These are phyloP conservation scores for Macrotyloma uniflorum DNA, from an alignment of 306 rosid species.

Conservation along the genomic window DNA sequence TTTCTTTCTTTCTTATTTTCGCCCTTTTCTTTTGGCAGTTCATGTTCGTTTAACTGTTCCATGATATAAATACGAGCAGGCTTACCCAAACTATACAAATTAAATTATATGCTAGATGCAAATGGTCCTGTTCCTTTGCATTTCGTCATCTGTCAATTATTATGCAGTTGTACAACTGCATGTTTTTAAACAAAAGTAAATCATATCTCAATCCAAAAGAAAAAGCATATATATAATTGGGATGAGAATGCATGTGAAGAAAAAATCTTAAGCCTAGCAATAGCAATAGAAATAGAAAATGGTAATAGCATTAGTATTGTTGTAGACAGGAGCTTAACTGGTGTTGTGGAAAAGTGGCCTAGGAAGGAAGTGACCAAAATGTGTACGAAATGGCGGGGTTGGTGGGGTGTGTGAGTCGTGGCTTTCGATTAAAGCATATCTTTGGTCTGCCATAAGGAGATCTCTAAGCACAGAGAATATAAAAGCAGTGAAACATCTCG, in stretches of 20 bases:
- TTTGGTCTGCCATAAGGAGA: slow-evolving; percentile 58
- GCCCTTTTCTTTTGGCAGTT: neutral
- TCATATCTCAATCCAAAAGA: neutral
- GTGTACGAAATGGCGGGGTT: slow-evolving; percentile 22
- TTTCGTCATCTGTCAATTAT: neutral
- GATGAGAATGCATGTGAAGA: neutral
- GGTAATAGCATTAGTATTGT: neutral
- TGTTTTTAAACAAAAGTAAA: no score
- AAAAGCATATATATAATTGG: neutral
- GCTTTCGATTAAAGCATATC: slow-evolving; percentile 47
- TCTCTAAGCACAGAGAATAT: slow-evolving; percentile 36
- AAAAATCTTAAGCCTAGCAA: neutral
- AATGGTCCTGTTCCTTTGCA: neutral
- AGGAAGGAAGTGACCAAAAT: neutral
- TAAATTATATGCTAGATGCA: neutral
- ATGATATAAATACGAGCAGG: neutral
- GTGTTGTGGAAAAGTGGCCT: neutral
- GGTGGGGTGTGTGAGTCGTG: neutral
- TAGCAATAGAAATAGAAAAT: no score
- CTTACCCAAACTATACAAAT: neutral
- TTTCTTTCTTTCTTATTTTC: neutral
- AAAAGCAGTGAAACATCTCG: slow-evolving; percentile 29
- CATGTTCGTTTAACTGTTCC: neutral
- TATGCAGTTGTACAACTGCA: neutral
- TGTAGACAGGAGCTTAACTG: neutral